These are phyloP conservation scores for Penicillium sp. DNA, from an alignment of 2,329 filamentous ascomycete species.

Conservation along the genomic window DNA sequence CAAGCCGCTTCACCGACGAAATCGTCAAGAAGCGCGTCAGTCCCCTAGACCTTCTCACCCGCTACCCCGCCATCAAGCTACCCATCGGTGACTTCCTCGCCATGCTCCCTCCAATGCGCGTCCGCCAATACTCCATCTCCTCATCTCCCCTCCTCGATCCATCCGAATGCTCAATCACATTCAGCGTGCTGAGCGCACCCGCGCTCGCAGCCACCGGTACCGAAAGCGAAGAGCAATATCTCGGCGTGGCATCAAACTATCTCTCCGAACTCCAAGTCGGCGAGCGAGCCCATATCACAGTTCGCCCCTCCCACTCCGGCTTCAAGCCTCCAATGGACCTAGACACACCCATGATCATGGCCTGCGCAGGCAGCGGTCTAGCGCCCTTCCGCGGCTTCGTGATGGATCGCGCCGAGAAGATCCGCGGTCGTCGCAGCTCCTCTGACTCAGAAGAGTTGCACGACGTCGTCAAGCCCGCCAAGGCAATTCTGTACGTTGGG, in stretches of 20 bases:
- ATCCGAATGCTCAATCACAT: constrained; percentile 64
- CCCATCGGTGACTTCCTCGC: constrained; percentile 67
- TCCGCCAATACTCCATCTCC: constrained; percentile 79
- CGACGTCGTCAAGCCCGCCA: constrained; percentile 26
- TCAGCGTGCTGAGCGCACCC: constrained; percentile 62
- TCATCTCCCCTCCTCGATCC: constrained; percentile 67
- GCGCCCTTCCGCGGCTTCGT: constrained; percentile 66
- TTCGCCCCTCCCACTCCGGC: constrained; percentile 37
- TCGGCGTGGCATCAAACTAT: constrained; percentile 64
- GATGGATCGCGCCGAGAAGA: constrained; percentile 57
- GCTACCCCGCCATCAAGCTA: constrained; percentile 60
- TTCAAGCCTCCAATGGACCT: constrained; percentile 39
- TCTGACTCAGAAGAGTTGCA: constrained; percentile 10
- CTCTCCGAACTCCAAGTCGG: constrained; percentile 49
- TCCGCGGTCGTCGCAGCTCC: constrained; percentile 27
- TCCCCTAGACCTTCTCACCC: constrained; percentile 67
- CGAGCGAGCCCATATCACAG: constrained; percentile 34
- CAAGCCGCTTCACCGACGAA: constrained; percentile 47
- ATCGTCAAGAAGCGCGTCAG: constrained; percentile 57
- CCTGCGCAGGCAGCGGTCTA: constrained; percentile 52
- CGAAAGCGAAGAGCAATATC: constrained; percentile 47
- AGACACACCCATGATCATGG: constrained; percentile 42
- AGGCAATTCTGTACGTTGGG: constrained; percentile 38
- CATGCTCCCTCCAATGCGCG: constrained; percentile 74
- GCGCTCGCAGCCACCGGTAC: constrained; percentile 49